Base-by-base conservation (phyloP, 441 rosid genomes). In the Adansonia grandidieri region DNA sequence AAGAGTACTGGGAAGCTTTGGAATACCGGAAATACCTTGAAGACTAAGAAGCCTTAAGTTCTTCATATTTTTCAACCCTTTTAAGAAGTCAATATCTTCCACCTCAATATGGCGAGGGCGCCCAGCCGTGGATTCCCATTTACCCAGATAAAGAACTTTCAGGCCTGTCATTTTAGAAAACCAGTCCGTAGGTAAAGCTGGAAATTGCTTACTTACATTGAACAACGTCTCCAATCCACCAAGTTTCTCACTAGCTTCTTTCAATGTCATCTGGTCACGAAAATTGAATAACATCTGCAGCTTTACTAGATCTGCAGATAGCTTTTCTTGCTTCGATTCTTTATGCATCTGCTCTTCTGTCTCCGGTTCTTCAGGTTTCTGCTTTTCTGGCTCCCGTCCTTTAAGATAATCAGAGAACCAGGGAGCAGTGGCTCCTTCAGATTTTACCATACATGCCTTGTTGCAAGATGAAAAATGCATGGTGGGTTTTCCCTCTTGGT, bases 1-100 rank as follows among this genome's bases (percentile, higher is more conserved):
- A 2, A 87, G 53, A 45, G 82, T 37, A 50, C 64, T 45, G 0
- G 86, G 86, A 44, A 88, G 88, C 80, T 71, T 81, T 14, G 74
- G 53, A 51, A 92, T 86, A 71, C 86, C 85, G n/a, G 92, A 92
- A 68, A 92, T 82, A 19, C 94, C 92, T 81, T 88, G 90, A 50
- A 92, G 84, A 73, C 89, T 89, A 60, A 92, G 80, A 65, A 87
- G 80, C 78, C 53, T 90, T 58, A 88, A 66, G 6, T 80, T 70
- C 19, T 57, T 83, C 90, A 88, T 79, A 8, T 72, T n/a, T 75
- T 80, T 89, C 80, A 86, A 73, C 20, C 83, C 76, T 54, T 80
- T 83, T 75, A 92, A 80, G 81, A 84, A 87, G 15, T 84, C 84
- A 0, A 84, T 84, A 77, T 76, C 82, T 80, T 90, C 89, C 1